Percentiles rank a stretch among this genome's conserved stretches.
phyloP scores from a whole-genome alignment of 2,329 filamentous ascomycete genomes.

The Bipolaris victoriae region DNA sequence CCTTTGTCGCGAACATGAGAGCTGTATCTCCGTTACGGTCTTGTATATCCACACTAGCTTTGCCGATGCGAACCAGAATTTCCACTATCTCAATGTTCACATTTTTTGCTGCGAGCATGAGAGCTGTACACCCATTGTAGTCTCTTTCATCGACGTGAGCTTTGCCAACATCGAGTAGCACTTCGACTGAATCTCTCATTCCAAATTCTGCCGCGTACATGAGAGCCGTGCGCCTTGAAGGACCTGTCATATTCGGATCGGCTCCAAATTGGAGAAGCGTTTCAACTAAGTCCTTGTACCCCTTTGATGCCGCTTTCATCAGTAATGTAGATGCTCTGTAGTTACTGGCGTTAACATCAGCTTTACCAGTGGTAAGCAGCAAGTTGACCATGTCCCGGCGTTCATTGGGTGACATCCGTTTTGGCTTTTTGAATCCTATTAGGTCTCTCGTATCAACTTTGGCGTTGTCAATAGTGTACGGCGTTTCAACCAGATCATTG shows the following conservation, averaged over 20 bases:
- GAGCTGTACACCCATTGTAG: neutral
- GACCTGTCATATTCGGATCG: neutral
- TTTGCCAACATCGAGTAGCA: constrained; percentile 11
- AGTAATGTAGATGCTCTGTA: neutral
- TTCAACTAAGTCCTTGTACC: neutral
- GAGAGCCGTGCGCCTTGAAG: neutral
- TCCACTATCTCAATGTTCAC: no score
- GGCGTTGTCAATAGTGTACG: neutral
- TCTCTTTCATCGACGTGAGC: constrained; percentile 4
- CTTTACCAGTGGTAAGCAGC: neutral
- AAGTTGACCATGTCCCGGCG: neutral
- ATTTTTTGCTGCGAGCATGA: no score
- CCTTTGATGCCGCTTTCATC: neutral
- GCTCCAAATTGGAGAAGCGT: neutral
- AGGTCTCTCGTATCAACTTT: neutral
- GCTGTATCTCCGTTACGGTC: no score
- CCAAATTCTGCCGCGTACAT: constrained; percentile 4
- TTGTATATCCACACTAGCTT: no score
- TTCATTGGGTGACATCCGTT: neutral
- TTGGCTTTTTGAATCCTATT: neutral
- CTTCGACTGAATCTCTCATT: neutral
- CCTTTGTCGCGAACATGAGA: no score
- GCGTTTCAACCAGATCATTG: neutral
- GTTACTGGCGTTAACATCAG: neutral
- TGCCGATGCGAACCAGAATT: no score